Conservation (phyloP, 176 grass and related monocot genomes). For the Triticum urartu region DNA sequence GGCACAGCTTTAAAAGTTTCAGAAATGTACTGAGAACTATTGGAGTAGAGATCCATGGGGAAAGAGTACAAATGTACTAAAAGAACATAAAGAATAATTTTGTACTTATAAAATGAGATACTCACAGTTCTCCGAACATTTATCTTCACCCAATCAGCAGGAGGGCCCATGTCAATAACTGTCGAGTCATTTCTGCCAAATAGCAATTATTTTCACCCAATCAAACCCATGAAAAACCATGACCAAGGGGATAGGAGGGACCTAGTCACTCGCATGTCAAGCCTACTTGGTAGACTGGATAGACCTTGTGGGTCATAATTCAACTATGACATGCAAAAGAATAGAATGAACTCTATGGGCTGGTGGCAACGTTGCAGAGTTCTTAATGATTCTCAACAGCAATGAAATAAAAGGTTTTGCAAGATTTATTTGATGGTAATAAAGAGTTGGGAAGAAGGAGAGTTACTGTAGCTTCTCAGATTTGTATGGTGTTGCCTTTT, state of each 20-base stretch:
- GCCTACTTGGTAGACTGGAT: neutral
- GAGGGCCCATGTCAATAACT: slow-evolving; percentile 67
- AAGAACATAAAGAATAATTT: slow-evolving; percentile 15
- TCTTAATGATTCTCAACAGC: neutral
- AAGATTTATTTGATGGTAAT: slow-evolving; percentile 2
- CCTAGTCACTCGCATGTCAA: slow-evolving; percentile 9
- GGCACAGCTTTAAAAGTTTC: neutral
- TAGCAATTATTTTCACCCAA: slow-evolving; percentile 28
- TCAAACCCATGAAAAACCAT: neutral
- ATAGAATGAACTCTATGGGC: slow-evolving; percentile 3
- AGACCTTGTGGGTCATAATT: neutral
- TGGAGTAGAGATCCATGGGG: neutral
- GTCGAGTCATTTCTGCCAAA: slow-evolving; percentile 65
- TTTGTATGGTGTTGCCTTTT: slow-evolving; percentile 44
- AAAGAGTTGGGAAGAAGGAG: neutral
- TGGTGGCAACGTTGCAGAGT: neutral
- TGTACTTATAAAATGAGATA: neutral
- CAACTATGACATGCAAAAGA: slow-evolving; percentile 5
- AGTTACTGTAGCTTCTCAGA: slow-evolving; percentile 72
- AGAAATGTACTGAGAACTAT: neutral
- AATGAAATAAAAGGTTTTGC: neutral
- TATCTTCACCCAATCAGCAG: slow-evolving; percentile 97
- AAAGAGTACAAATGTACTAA: slow-evolving; percentile 3
- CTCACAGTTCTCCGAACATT: slow-evolving; percentile 70
- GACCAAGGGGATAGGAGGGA: neutral